Base-by-base conservation (phyloP, 441 rosid genomes). In the Arabidopsis hybrid region DNA sequence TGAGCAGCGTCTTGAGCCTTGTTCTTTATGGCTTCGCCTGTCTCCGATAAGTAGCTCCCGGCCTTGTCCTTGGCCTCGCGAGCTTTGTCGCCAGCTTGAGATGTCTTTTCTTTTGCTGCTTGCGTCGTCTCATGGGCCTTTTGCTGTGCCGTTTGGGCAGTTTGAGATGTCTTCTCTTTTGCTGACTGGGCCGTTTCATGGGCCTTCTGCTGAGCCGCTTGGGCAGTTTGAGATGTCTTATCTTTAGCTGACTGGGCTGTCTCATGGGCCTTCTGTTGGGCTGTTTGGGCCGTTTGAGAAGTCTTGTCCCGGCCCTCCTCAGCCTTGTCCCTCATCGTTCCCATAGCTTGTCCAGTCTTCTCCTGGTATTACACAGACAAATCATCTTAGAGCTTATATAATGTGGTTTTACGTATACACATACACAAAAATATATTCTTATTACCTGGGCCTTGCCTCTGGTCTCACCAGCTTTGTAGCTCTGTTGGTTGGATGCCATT, bases 401-500 rank as follows among this genome's bases (percentile, higher is more conserved):
- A 63, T 38, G 39, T 50, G 16, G 16, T 13, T 6, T 53, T 1
- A n/a, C 6, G 42, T 31, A 21, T 14, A 7, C 1, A 0, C 1
- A 18, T 0, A 43, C 0, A 14, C 53, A 16, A 1, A 4, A 1
- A 42, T 6, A 10, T 46, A 13, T 49, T 58, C 6, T 57, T 39
- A n/a, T 57, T 63, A 70, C 81, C 81, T 78, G 63, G 50, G 81
- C 35, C 67, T 73, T 73, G 64, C 78, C 81, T 69, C 61, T 78
- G 35, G 75, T 73, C 63, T 78, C 81, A 63, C 81, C 78, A 69
- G 81, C 78, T 57, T 64, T 73, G 81, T 78, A 73, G 62, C 75
- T 73, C 8, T 73, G 81, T 73, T 73, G 71, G 73, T 73, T 39
- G 17, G 81, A 78, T 50, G 81, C 81, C 81, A 78, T 78, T 64